Evolutionary conservation across 805 yeast species (phyloP), one percentile per base, ranked within the genome.

Genomic region (Novakomyces olei): DNA sequence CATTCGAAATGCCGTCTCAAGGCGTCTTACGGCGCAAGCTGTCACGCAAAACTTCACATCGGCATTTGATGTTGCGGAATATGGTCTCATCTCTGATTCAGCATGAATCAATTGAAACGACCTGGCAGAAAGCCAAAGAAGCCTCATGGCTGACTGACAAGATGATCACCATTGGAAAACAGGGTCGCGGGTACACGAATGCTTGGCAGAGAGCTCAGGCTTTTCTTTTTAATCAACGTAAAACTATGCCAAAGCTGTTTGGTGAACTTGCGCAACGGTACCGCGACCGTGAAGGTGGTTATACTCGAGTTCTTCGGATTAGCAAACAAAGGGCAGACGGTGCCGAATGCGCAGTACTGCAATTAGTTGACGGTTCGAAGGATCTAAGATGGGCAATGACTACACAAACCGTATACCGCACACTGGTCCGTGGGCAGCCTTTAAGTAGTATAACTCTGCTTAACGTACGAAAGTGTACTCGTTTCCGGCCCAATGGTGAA

Each of bases 321-420:
- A 96, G 88, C 51, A 79, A 81, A 14, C 63, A 96, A 41, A 51
- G 73, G 30, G 83, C 88, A 35, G 98, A 88, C 50, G 74, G 71
- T 38, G 92, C 95, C 0, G 81, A 83, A 20, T 88, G 78, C 61
- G 72, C 88, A 1, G 71, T 83, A 6, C 47, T 88, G 34, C 96
- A 88, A 53, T 59, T 88, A 30, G 91, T 83, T 1, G 92, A 76
- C 43, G 68, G 72, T 4, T 53, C 59, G 48, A 57, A 68, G 36
- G 92, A 79, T 48, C 63, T 78, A 61, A 67, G 72, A 43, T 64
- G 69, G 40, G 76, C 91, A 69, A 55, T 68, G 44, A 62, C 69
- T 5, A 92, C 92, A n/a, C 67, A 77, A 50, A 61, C 69, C 3
- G 85, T 76, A 4, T 92, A n/a, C n/a, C n/a, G n/a, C n/a, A n/a